Percentiles rank a stretch among this genome's conserved stretches.
phyloP scores from a whole-genome alignment of 495 filamentous ascomycete genomes.

The Annulohypoxylon maeteangense region DNA sequence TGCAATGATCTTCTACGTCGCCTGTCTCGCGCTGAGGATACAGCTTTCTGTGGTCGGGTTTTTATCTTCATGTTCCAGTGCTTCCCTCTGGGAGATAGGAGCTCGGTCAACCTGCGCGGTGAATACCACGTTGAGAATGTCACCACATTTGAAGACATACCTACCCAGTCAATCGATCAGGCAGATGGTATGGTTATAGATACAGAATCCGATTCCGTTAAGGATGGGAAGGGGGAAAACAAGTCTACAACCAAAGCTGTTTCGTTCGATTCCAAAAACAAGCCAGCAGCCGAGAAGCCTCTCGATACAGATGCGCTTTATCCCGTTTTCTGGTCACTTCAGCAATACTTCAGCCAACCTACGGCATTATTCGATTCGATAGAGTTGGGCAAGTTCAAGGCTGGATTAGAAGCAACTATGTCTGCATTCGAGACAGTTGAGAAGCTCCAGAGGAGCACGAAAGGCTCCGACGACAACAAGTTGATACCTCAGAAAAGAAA shows the following conservation, averaged over 20 bases:
- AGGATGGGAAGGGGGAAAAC: slow-evolving; percentile 51
- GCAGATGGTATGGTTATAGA: slow-evolving; percentile 73
- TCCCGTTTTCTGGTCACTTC: slow-evolving; percentile 92
- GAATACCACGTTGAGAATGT: slow-evolving; percentile 97
- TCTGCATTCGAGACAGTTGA: slow-evolving; percentile 81
- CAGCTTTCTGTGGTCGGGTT: slow-evolving; percentile 94
- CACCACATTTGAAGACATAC: slow-evolving; percentile 78
- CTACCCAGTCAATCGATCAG: slow-evolving; percentile 59
- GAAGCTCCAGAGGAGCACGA: slow-evolving; percentile 64
- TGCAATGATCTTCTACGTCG: slow-evolving; percentile 95
- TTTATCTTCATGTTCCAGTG: slow-evolving; percentile 98
- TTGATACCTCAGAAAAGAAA: slow-evolving; percentile 65
- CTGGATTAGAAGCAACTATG: slow-evolving; percentile 80
- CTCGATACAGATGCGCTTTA: slow-evolving; percentile 81
- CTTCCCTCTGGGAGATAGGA: slow-evolving; percentile 94
- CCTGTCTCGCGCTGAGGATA: slow-evolving; percentile 92
- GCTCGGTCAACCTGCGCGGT: slow-evolving; percentile 94
- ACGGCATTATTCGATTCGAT: slow-evolving; percentile 77
- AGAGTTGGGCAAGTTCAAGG: slow-evolving; percentile 80
- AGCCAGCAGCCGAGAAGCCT: slow-evolving; percentile 50
- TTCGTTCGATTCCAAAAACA: slow-evolving; percentile 60
- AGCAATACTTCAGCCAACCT: slow-evolving; percentile 91
- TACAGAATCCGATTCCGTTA: slow-evolving; percentile 46
- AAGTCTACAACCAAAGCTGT: slow-evolving; percentile 62
- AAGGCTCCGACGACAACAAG: slow-evolving; percentile 48